These are phyloP conservation scores for Raphanus hybrid DNA, from an alignment of 441 rosid species.

Conservation along the genomic window DNA sequence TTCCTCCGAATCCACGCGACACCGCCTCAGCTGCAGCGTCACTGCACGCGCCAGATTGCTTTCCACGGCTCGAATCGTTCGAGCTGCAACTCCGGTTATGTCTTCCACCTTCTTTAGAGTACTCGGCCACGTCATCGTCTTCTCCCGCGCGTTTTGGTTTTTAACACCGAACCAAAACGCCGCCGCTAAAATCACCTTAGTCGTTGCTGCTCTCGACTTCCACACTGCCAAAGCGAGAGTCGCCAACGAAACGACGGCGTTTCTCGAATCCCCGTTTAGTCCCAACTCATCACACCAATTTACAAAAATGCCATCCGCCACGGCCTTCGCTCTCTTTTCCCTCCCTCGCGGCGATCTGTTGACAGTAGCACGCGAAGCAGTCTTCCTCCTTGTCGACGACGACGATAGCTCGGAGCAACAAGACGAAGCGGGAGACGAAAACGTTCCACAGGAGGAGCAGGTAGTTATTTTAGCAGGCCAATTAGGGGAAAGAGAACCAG, in stretches of 20 bases:
- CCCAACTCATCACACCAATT: constrained; percentile 59
- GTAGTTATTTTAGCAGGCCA: constrained; percentile 22
- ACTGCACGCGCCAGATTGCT: constrained; percentile 43
- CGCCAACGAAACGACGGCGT: constrained; percentile 43
- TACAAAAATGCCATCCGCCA: constrained; percentile 48
- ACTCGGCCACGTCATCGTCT: constrained; percentile 40
- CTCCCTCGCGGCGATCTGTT: constrained; percentile 12
- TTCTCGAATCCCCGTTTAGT: constrained; percentile 32
- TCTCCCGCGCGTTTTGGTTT: constrained; percentile 28
- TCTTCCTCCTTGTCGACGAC: constrained; percentile 26
- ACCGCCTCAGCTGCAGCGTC: constrained; percentile 30
- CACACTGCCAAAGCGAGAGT: constrained; percentile 44
- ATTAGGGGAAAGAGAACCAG: constrained; percentile 41
- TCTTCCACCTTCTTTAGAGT: constrained; percentile 49
- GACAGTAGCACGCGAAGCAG: no score
- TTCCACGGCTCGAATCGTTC: constrained; percentile 52
- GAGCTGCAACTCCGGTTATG: constrained; percentile 53
- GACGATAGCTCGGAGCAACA: constrained; percentile 44
- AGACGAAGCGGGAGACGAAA: constrained; percentile 37
- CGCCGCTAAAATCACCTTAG: constrained; percentile 50
- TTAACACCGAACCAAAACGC: constrained; percentile 66
- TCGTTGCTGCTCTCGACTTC: constrained; percentile 40
- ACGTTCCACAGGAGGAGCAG: constrained; percentile 10
- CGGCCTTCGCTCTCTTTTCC: constrained; percentile 1
- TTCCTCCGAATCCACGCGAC: constrained; percentile 47